Evolutionary conservation across 441 rosid species (phyloP).

Genomic region (Raphanus hybrid): DNA sequence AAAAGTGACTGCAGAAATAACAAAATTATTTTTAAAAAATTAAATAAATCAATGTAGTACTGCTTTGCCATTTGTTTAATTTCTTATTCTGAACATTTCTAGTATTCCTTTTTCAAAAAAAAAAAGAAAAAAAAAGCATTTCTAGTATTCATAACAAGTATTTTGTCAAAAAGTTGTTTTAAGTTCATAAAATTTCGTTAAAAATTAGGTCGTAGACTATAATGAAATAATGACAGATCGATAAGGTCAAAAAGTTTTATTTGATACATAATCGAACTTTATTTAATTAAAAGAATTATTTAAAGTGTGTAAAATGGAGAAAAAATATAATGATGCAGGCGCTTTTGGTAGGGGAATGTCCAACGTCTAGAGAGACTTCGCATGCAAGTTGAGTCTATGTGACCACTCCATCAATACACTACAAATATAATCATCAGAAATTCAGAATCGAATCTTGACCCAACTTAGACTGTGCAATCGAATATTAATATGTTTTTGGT

Average conservation of each 20-base stretch:
- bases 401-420: conserved; percentile 21
- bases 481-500: conserved; percentile 2
- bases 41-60: no score
- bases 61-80: no score
- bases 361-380: conserved; percentile 3
- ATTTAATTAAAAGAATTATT: conserved; percentile 12
- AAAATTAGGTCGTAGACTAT: background rate
- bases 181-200: no score
- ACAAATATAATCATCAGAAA: background rate
- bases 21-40: background rate
- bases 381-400: conserved; percentile 29
- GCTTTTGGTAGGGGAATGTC: conserved; percentile 10
- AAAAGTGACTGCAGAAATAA: background rate
- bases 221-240: background rate
- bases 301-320: conserved; percentile 7
- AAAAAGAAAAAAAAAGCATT: no score
- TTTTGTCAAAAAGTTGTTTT: no score
- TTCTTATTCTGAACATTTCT: no score
- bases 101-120: no score
- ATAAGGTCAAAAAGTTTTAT: background rate
- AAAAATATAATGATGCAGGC: conserved; percentile 5
- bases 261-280: conserved; percentile 14
- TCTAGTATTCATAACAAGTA: no score
- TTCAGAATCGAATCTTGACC: conserved; percentile 32
- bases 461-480: conserved; percentile 26